Evolutionary conservation across 805 yeast genomes (phyloP), one percentile per base, ranked within the genome.

Genomic region (Candida wancherniae): DNA sequence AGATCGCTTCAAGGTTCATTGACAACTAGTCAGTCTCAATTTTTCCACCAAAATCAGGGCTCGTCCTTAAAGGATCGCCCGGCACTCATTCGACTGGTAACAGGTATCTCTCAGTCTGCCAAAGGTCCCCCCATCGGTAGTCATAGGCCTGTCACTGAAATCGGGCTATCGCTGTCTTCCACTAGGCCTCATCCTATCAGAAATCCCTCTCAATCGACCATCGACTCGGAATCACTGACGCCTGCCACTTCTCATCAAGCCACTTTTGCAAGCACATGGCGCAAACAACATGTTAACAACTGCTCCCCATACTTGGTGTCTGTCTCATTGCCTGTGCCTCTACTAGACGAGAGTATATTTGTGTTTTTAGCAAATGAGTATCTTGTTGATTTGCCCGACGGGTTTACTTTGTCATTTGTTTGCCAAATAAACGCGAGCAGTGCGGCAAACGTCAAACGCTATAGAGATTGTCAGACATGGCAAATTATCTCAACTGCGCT

Each of bases 381-480:
- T 45, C 41, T 72, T 20, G 54, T 69, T 9, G 54, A 63, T 4
- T 49, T 70, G 0, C 73, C 75, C 0, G 70, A 67, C 15, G 75
- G 72, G 3, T 64, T 75, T 46, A 58, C 63, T 16, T 57, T 77
- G 10, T 48, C 63, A 9, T 77, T 77, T 26, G 77, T 69, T 2
- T 80, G 84, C 45, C 61, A 68, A 14, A 57, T 66, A 44, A 82
- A 82, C 47, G 71, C 84, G 0, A 56, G 63, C 11, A 59, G 75
- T 6, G 83, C 83, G 0, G 69, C 69, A 1, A 60, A 66, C 26
- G 80, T 67, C 1, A 63, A 66, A 11, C 54, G 64, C 29, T 61
- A 58, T 31, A 55, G 84, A 36, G 82, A 77, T 33, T 63, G 78
- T 32, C 84, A 77, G 46, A 67, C 75, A 1, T 80, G 87, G 87